Conservation (phyloP, 2,329 filamentous ascomycete genomes). For the Tolypocladium paradoxum region DNA sequence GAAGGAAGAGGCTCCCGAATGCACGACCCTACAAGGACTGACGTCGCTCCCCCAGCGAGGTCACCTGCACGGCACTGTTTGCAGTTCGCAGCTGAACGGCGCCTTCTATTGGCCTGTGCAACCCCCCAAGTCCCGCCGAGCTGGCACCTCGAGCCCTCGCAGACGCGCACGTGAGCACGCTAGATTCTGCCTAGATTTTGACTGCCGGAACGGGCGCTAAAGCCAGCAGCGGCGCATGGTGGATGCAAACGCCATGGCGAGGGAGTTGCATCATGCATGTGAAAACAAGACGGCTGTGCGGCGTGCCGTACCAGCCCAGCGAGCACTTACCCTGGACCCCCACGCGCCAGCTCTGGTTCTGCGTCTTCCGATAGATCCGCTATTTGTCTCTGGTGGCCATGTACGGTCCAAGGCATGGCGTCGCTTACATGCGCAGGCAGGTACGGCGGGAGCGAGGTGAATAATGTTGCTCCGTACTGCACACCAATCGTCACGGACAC, state of each 20-base stretch:
- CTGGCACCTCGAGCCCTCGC: constrained; percentile 4
- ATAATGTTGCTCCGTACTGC: too few relatives aligned
- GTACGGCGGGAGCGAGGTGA: too few relatives aligned
- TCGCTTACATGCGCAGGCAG: too few relatives aligned
- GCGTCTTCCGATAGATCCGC: background rate
- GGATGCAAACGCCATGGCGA: too few relatives aligned
- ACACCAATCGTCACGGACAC: too few relatives aligned
- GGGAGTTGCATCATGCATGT: too few relatives aligned
- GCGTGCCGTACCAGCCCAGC: too few relatives aligned
- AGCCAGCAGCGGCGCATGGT: background rate
- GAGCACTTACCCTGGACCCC: too few relatives aligned
- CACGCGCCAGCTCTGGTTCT: too few relatives aligned
- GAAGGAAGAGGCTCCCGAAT: constrained; percentile 1
- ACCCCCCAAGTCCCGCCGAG: constrained; percentile 6
- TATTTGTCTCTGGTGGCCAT: background rate
- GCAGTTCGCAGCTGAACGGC: constrained; percentile 3
- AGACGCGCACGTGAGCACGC: constrained; percentile 7
- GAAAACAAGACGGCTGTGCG: too few relatives aligned
- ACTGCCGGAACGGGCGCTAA: background rate
- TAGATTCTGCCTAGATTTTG: background rate
- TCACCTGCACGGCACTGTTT: constrained; percentile 13
- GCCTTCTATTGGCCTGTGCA: constrained; percentile 4
- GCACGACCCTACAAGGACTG: background rate
- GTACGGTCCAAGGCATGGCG: background rate
- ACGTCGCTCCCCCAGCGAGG: constrained; percentile 4